Base-by-base conservation (phyloP, 1,284 basidiomycete genomes). In the Tilletia setariae region DNA sequence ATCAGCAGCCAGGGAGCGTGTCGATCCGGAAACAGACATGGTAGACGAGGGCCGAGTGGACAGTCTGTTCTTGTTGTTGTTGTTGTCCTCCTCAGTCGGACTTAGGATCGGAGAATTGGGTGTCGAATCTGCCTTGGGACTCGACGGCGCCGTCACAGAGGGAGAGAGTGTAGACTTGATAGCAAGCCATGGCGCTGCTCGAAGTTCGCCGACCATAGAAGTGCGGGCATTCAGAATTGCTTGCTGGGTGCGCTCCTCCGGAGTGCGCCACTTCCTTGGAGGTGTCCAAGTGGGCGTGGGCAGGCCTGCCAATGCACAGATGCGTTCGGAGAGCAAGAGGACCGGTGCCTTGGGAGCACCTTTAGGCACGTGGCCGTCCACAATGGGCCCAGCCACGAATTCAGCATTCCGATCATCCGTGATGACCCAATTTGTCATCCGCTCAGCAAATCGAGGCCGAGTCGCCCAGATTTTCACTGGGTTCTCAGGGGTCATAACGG, bases 101-200 rank as follows among this genome's bases (percentile, higher is more conserved):
- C 35, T 11, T 4, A 40, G 35, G 11, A 15, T 63, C 7, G 30
- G 28, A 42, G 25, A 70, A 69, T 0, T 64, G 62, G 15, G 61
- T 16, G 30, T 62, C 49, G 25, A 69, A 69, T 1, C 67, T 70
- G 1, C 64, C 67, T 28, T 68, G 64, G 3, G 63, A 64, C 51
- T 51, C 16, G 35, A 40, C 11, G 35, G 35, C 11, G 35, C 35
- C 35, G 35, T 40, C 11, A 11, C 35, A 4, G 35, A 40, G 35
- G 35, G 35, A 40, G 40, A 62, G 59, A 62, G 44, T n/a, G 19
- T 28, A 35, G 40, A 21, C 30, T 62, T 30, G 35, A 40, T 40
- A 11, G 56, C 56, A 40, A 61, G 56, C 56, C 56, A 61, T 7
- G 56, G 56, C 56, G 56, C 56, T 61, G 46, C 63, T 16, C 46